Conservation (phyloP, 2,329 filamentous ascomycete genomes). For the Monilinia aucupariae region DNA sequence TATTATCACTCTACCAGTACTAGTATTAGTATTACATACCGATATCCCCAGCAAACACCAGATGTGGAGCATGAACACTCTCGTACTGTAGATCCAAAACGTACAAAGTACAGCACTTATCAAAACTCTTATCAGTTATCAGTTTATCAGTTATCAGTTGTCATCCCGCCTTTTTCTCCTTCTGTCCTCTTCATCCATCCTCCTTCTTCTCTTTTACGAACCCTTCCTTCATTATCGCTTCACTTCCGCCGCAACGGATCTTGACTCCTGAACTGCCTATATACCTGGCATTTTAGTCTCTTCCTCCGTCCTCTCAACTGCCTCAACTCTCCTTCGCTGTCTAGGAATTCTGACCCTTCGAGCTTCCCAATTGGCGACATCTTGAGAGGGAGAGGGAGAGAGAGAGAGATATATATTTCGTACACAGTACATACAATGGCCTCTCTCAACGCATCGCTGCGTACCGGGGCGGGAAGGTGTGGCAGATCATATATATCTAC, state of each 20-base stretch:
- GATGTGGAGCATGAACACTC: slow-evolving; percentile 2
- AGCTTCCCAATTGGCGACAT: not conserved
- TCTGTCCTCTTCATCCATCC: not conserved
- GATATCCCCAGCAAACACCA: not conserved
- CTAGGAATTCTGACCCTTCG: too few relatives aligned
- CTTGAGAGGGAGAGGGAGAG: not conserved
- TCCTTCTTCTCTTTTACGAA: too few relatives aligned
- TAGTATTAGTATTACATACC: not conserved
- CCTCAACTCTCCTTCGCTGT: not conserved
- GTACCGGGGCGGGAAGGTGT: slow-evolving; percentile 4
- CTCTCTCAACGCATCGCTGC: slow-evolving; percentile 6
- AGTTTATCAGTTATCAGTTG: too few relatives aligned
- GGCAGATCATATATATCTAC: not conserved
- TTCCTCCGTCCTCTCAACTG: too few relatives aligned
- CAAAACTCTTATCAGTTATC: too few relatives aligned
- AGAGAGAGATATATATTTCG: too few relatives aligned
- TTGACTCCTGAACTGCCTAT: not conserved
- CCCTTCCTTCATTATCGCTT: not conserved
- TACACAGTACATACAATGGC: not conserved
- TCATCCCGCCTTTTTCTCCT: not conserved
- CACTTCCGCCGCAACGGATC: not conserved
- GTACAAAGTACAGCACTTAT: too few relatives aligned
- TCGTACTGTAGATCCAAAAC: too few relatives aligned
- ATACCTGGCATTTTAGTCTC: not conserved
- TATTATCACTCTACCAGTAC: too few relatives aligned